A percentile compares a stretch with the other conserved stretches of the same genome.
phyloP scores from a whole-genome alignment of 192 early-diverging fungal genomes.

The Podila horticola region DNA sequence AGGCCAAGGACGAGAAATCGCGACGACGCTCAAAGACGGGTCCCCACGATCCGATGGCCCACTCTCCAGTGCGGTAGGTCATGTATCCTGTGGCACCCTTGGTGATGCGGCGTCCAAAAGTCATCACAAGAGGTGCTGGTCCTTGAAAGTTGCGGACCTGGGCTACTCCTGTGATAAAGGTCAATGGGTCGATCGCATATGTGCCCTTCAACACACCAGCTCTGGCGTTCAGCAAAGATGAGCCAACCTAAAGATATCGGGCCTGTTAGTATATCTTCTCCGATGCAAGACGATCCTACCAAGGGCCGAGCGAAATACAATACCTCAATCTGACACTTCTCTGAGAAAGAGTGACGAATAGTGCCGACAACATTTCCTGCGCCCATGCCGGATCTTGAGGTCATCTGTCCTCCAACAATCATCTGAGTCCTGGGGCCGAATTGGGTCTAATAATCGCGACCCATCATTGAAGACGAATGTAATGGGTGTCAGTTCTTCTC shows the following conservation, averaged over 20 bases:
- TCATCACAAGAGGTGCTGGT: slow-evolving; percentile 75
- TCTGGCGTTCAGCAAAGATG: slow-evolving; percentile 62
- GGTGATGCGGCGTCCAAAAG: slow-evolving; percentile 73
- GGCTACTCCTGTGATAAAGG: slow-evolving; percentile 74
- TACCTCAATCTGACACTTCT: slow-evolving; percentile 78
- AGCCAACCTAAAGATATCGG: slow-evolving; percentile 54
- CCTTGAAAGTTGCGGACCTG: slow-evolving; percentile 61
- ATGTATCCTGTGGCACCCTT: slow-evolving; percentile 74
- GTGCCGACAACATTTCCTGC: slow-evolving; percentile 83
- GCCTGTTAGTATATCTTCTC: no score
- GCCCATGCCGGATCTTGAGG: slow-evolving; percentile 74
- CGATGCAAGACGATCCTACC: not conserved
- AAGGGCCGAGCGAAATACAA: not conserved
- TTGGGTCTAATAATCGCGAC: slow-evolving; percentile 52
- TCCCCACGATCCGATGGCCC: slow-evolving; percentile 75
- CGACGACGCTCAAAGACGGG: slow-evolving; percentile 36
- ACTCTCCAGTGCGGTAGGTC: slow-evolving; percentile 82
- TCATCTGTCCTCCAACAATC: slow-evolving; percentile 68
- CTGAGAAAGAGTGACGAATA: slow-evolving; percentile 78
- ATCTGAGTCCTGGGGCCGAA: slow-evolving; percentile 61
- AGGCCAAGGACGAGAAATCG: slow-evolving; percentile 60
- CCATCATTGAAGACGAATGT: no score
- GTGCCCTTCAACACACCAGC: slow-evolving; percentile 70
- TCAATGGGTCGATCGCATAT: slow-evolving; percentile 56
- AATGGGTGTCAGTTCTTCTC: no score